phyloP scores from a whole-genome alignment of 257 asterid species.

The Anisodus acutangulus region DNA sequence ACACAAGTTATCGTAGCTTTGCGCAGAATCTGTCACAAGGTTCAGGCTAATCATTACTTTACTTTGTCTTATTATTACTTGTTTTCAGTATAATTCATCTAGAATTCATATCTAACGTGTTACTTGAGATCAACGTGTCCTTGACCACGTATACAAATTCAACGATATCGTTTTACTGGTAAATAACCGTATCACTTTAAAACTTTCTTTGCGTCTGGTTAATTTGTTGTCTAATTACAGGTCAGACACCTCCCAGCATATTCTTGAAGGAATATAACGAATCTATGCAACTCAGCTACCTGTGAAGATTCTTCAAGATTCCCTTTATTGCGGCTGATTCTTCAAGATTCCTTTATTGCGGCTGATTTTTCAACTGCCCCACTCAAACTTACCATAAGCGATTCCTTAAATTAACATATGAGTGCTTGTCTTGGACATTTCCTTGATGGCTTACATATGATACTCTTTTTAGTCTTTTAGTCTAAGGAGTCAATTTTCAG shows the following conservation, averaged over 20 bases:
- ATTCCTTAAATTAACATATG: neutral
- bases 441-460: neutral
- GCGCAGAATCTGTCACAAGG: too few relatives aligned
- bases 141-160: too few relatives aligned
- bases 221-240: neutral
- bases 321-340: constrained; percentile 42
- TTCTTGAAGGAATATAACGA: constrained; percentile 43
- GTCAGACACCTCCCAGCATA: constrained; percentile 31
- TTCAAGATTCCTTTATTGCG: constrained; percentile 37
- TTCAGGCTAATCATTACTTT: too few relatives aligned
- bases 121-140: too few relatives aligned
- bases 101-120: too few relatives aligned
- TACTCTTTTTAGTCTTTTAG: neutral
- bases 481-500: neutral
- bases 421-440: neutral
- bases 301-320: constrained; percentile 46
- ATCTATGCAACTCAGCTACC: constrained; percentile 31
- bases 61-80: too few relatives aligned
- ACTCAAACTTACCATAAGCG: neutral
- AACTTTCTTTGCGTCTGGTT: neutral
- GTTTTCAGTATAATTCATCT: too few relatives aligned
- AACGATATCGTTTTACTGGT: neutral
- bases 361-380: constrained; percentile 29
- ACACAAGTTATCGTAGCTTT: too few relatives aligned
- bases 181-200: neutral